Conservation (phyloP, 1,284 basidiomycete genomes). For the Austroboletus niveus region DNA sequence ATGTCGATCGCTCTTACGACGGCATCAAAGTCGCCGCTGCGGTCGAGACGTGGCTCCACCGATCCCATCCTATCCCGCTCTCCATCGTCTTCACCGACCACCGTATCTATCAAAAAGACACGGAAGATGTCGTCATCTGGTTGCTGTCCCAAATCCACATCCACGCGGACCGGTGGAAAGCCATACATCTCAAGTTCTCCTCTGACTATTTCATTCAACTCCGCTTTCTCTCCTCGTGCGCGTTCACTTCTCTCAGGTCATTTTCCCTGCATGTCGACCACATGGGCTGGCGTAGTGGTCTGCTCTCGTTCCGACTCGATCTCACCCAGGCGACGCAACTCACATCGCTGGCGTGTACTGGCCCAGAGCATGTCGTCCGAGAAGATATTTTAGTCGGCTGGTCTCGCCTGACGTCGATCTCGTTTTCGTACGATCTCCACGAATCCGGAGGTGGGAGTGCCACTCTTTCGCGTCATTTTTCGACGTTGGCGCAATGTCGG, state of each 20-base stretch:
- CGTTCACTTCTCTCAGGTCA: slow-evolving; percentile 22
- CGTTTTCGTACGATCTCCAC: slow-evolving; percentile 25
- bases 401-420: slow-evolving; percentile 23
- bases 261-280: slow-evolving; percentile 27
- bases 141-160: slow-evolving; percentile 19
- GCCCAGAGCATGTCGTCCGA: slow-evolving; percentile 20
- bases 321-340: slow-evolving; percentile 17
- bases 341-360: slow-evolving; percentile 26
- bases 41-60: slow-evolving; percentile 23
- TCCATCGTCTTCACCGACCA: slow-evolving; percentile 27
- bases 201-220: slow-evolving; percentile 27
- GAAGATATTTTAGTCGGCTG: slow-evolving; percentile 27
- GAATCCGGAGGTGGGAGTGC: slow-evolving; percentile 28
- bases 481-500: slow-evolving; percentile 11
- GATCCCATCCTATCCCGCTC: slow-evolving; percentile 20
- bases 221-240: slow-evolving; percentile 18
- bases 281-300: slow-evolving; percentile 28
- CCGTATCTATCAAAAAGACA: slow-evolving; percentile 27
- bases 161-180: slow-evolving; percentile 24
- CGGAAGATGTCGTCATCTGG: slow-evolving; percentile 20
- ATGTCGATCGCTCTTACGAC: slow-evolving; percentile 24
- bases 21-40: slow-evolving; percentile 10
- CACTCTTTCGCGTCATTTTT: slow-evolving; percentile 23
- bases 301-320: slow-evolving; percentile 23
- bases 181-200: slow-evolving; percentile 26